These are phyloP conservation scores for Mortierella polycephala DNA, from an alignment of 371 early-diverging fungal genomes.

Conservation along the genomic window DNA sequence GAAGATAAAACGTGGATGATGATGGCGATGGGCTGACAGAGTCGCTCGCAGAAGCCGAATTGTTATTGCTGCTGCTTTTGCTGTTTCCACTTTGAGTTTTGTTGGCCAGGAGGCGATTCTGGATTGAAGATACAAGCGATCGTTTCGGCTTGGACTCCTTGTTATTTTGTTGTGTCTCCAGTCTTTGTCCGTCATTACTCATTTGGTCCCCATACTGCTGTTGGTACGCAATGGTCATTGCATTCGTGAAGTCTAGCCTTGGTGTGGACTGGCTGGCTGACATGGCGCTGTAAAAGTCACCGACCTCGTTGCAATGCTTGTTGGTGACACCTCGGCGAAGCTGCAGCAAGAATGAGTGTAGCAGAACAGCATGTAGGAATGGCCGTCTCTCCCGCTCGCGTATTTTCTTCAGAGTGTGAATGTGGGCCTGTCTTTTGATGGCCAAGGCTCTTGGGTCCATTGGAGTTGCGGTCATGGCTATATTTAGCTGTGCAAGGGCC, in stretches of 20 bases:
- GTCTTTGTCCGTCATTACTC: constrained; percentile 1
- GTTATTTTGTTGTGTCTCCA: neutral
- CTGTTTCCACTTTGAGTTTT: constrained; percentile 2
- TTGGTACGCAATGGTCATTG: constrained; percentile 12
- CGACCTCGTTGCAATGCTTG: constrained; percentile 40
- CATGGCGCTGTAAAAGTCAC: constrained; percentile 34
- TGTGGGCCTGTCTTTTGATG: constrained; percentile 34
- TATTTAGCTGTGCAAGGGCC: neutral
- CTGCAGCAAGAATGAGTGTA: constrained; percentile 31
- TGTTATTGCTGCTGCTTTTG: neutral
- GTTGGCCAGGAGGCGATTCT: constrained; percentile 20
- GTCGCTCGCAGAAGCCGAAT: neutral
- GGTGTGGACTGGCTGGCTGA: constrained; percentile 23
- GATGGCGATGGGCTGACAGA: neutral
- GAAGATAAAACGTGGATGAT: neutral
- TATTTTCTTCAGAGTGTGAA: constrained; percentile 36
- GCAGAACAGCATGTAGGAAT: constrained; percentile 28
- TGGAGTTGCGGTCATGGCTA: neutral
- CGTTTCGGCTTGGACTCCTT: constrained; percentile 13
- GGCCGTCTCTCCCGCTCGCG: constrained; percentile 39
- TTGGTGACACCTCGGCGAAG: constrained; percentile 23
- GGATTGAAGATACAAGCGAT: constrained; percentile 33
- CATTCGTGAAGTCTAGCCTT: constrained; percentile 18
- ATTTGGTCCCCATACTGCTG: constrained; percentile 9
- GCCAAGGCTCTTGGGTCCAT: constrained; percentile 29